Evolutionary conservation across 352 stramenopile genomes (phyloP).

Genomic region (Phytophthora pini): DNA sequence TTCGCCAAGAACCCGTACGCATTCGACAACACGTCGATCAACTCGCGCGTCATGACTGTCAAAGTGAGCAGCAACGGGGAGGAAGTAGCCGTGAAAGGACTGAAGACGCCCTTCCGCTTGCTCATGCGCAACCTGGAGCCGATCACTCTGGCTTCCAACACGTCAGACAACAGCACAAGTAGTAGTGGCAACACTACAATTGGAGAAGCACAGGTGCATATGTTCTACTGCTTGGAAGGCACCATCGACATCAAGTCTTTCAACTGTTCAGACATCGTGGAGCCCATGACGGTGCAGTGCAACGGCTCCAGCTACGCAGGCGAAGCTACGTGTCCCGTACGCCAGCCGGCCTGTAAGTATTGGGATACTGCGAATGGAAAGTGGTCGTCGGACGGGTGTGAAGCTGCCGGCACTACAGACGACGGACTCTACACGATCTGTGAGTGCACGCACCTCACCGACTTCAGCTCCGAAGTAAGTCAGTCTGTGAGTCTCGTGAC

Average conservation of each 20-base stretch:
- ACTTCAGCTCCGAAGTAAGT: conserved; percentile 75
- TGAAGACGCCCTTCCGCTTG: conserved; percentile 55
- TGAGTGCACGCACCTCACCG: conserved; percentile 75
- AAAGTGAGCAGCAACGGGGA: conserved; percentile 48
- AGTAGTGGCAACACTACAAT: conserved; percentile 13
- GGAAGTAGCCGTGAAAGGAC: conserved; percentile 41
- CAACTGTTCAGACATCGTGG: conserved; percentile 52
- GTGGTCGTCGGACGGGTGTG: conserved; percentile 72
- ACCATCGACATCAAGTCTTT: conserved; percentile 63
- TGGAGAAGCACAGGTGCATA: conserved; percentile 33
- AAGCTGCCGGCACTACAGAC: conserved; percentile 54
- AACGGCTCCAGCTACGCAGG: conserved; percentile 64
- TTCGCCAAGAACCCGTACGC: conserved; percentile 75
- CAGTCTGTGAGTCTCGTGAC: conserved; percentile 62
- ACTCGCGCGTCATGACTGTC: conserved; percentile 69
- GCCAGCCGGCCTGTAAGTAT: conserved; percentile 61
- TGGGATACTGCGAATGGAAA: conserved; percentile 49
- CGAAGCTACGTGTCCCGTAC: conserved; percentile 55
- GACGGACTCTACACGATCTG: conserved; percentile 79
- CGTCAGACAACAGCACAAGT: conserved; percentile 8
- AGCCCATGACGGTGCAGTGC: conserved; percentile 48
- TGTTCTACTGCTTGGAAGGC: conserved; percentile 53
- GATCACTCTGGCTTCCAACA: conserved; percentile 25
- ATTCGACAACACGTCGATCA: conserved; percentile 53
- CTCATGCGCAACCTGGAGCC: conserved; percentile 57